Evolutionary conservation across 805 yeast genomes (phyloP), one percentile per base, ranked within the genome.

Genomic region (Candida vartiovaarae): DNA sequence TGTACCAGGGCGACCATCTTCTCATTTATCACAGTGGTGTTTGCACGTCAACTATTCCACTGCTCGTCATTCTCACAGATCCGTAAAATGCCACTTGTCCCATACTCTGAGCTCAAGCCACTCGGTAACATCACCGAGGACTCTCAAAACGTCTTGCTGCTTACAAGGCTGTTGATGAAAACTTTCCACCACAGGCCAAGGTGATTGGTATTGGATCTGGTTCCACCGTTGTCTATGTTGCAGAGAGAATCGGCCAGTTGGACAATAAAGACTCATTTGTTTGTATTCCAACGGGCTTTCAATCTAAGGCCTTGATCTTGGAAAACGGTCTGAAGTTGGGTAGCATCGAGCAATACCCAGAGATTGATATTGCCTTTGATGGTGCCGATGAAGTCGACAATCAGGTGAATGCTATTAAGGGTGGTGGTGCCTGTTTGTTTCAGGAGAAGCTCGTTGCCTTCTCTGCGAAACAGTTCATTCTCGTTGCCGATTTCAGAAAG

Each of bases 391-490:
- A 93, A 65, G 90, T 90, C 45, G 99, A 91, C 64, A 60, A 76
- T 4, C 60, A 72, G 23, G 72, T 93, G 55, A 86, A 89, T 60
- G 80, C 90, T 56, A 93, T 93, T 62, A 93, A 93, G 67, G 99
- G 99, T 53, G 99, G 99, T 39, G 99, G 99, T 35, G 99, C 97
- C 2, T 93, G 99, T 64, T 71, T 89, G 50, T 83, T 93, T 68
- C 99, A 91, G 68, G 99, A 93, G 64, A 93, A 93, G 67, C 72
- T 93, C 42, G 96, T 93, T 10, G 96, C 96, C 15, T 74, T 78
- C 44, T 78, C 87, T 48, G 80, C 96, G 3, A 68, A 75, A 46
- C 76, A 75, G 55, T 89, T 91, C 59, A 71, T 93, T 27, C 74
- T 91, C 23, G 97, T 93, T 41, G 99, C 98, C 2, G 99, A 93